phyloP scores from a whole-genome alignment of 2,329 filamentous ascomycete genomes.

The Zopfia rhizophila region DNA sequence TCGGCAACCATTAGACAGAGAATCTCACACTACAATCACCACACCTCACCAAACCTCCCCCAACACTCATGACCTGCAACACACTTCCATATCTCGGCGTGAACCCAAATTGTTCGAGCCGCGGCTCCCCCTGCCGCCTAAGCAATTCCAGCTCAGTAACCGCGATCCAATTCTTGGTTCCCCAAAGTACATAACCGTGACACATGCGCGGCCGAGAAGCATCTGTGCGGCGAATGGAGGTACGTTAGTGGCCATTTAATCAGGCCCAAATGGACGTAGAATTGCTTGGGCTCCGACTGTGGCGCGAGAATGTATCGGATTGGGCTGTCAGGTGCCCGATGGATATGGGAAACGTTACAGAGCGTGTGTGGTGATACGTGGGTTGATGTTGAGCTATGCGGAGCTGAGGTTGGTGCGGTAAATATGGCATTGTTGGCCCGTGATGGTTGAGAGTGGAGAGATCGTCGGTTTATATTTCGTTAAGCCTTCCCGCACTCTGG shows the following conservation, averaged over 20 bases:
- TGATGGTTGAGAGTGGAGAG: constrained; percentile 38
- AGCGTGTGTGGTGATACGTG: constrained; percentile 45
- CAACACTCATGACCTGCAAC: no score
- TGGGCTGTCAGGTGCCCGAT: no score
- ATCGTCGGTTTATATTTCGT: constrained; percentile 35
- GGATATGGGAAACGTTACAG: constrained; percentile 16
- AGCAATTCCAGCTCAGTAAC: constrained; percentile 20
- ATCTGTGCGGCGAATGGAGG: constrained; percentile 22
- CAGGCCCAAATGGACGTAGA: constrained; percentile 16
- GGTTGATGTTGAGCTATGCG: constrained; percentile 37
- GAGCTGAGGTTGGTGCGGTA: constrained; percentile 39
- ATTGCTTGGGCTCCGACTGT: constrained; percentile 29
- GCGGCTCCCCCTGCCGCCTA: constrained; percentile 30
- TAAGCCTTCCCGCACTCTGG: no score
- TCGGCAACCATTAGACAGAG: no score
- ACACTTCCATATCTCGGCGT: no score
- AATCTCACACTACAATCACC: no score
- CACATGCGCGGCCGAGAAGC: constrained; percentile 49
- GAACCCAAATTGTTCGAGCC: constrained; percentile 25
- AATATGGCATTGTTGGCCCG: constrained; percentile 36
- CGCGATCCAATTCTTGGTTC: no score
- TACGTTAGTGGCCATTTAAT: constrained; percentile 32
- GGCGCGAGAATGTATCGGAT: constrained; percentile 42
- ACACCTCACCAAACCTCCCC: no score
- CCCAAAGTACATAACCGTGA: constrained; percentile 24